Conservation (phyloP, 2,329 filamentous ascomycete species). For the Bipolaris oryzae region DNA sequence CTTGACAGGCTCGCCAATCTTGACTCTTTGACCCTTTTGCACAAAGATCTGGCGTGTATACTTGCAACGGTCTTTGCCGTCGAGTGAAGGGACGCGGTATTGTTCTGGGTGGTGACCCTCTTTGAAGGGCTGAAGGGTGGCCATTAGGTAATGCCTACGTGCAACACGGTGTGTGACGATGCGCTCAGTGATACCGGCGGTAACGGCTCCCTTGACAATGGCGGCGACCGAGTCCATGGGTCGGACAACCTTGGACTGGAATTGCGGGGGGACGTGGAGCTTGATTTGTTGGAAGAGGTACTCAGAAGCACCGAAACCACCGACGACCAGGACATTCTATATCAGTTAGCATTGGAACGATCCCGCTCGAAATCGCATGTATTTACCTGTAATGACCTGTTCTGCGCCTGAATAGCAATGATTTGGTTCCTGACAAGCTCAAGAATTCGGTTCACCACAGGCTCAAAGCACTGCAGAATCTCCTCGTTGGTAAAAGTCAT, state of each 20-base stretch:
- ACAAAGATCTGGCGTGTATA: slow-evolving; percentile 98
- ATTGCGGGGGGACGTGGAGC: slow-evolving; percentile 95
- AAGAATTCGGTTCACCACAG: slow-evolving; percentile 94
- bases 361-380: not conserved
- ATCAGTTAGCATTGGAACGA: slow-evolving; percentile 32
- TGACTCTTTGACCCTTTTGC: slow-evolving; percentile 97
- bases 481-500: slow-evolving; percentile 99
- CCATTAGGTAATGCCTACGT: slow-evolving; percentile 98
- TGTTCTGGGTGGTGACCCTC: slow-evolving; percentile 98
- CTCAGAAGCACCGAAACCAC: slow-evolving; percentile 97
- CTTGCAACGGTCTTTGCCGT: slow-evolving; percentile 98
- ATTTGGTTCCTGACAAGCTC: slow-evolving; percentile 98
- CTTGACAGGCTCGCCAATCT: slow-evolving; percentile 98
- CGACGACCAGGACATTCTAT: slow-evolving; percentile 91
- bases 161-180: slow-evolving; percentile 97
- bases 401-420: slow-evolving; percentile 97
- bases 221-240: slow-evolving; percentile 99
- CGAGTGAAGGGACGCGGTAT: slow-evolving; percentile 93
- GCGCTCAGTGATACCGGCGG: slow-evolving; percentile 94
- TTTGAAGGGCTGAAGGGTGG: slow-evolving; percentile 97
- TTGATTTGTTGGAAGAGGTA: slow-evolving; percentile 99
- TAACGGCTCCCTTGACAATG: slow-evolving; percentile 98
- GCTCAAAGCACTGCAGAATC: slow-evolving; percentile 98
- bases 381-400: slow-evolving; percentile 79
- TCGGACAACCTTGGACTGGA: slow-evolving; percentile 96